Base-by-base conservation (phyloP, 23 red algal species). In the Gracilaria vermiculophylla region DNA sequence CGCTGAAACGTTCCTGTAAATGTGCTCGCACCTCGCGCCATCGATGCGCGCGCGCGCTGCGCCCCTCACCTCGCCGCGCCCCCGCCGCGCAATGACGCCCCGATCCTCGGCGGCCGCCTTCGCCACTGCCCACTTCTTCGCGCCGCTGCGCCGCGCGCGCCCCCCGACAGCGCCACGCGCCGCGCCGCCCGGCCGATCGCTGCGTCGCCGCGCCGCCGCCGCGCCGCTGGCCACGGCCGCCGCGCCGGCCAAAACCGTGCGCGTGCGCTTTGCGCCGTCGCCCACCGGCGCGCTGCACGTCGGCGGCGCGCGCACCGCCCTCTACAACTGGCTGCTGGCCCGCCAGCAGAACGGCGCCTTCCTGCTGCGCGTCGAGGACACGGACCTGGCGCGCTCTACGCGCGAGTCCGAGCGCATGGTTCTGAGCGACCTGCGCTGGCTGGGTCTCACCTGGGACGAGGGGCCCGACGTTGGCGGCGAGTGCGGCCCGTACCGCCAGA, bases 321-420 rank as follows among this genome's bases (percentile, higher is more conserved):
- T 98, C 33, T 98, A 93, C 88, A 98, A 98, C 69, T 98, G 92
- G 92, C 85, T 98, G 23, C 55, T 86, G 16, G 96, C 96, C 12
- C 85, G 86, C 33, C 77, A 95, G 54, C 69, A 83, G 23, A 85
- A 86, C 40, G 96, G 96, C 25, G n/a, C 66, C 25, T 95, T 98
- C 76, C 62, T 98, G 17, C 10, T 98, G 19, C 87, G 96, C 24
- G 92, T 98, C 20, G 96, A 98, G 80, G 96, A 98, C 56, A 98
- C 96, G n/a, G 96, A 98, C 58, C 17, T 83, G 15, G 89, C 80
- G 23, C 82, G 96, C 13, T 98, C 96, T n/a, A 98, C 91, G 13
- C 75, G 74, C 20, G 92, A 87, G 45, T 89, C 88, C 8, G 96
- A 98, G 52, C 64, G 88, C 2, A 88, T 83, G 77, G 87, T 98